A percentile compares a stretch with the other conserved stretches of the same genome.
phyloP scores from a whole-genome alignment of 225 moss, liverwort and hornwort genomes.

The Asterella californica region DNA sequence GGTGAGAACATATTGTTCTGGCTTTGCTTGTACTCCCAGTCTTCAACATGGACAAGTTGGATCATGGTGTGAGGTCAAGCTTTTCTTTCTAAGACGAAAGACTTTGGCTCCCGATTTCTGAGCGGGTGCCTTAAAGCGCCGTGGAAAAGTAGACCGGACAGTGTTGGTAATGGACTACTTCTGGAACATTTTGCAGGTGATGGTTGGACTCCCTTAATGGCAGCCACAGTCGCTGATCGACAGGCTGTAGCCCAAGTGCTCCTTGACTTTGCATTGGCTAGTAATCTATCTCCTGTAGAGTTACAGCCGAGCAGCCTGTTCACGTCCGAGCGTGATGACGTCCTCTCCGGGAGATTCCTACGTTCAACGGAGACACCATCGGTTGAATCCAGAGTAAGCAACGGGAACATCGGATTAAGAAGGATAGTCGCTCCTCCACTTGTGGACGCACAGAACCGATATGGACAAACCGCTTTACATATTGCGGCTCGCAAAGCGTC shows the following conservation, averaged over 20 bases:
- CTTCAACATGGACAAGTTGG: not conserved
- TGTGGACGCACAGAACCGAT: constrained; percentile 73
- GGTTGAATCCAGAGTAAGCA: not conserved
- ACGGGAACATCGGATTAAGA: not conserved
- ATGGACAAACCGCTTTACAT: constrained; percentile 83
- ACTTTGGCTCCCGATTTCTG: constrained; percentile 21
- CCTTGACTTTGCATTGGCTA: constrained; percentile 52
- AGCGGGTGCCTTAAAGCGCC: not conserved
- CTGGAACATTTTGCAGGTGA: constrained; percentile 59
- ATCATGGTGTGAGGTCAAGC: not conserved
- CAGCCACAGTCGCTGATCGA: constrained; percentile 80
- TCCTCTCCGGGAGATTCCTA: not conserved
- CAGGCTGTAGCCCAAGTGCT: constrained; percentile 79
- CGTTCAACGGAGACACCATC: not conserved
- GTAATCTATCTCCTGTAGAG: not conserved
- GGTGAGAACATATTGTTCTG: not conserved
- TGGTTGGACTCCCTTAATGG: constrained; percentile 99
- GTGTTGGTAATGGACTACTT: constrained; percentile 27
- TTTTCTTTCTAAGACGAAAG: not conserved
- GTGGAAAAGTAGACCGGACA: constrained; percentile 10
- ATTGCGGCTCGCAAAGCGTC: constrained; percentile 73
- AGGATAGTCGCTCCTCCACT: constrained; percentile 43
- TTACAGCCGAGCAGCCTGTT: not conserved
- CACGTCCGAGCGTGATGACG: not conserved
- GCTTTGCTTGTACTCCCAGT: not conserved